Evolutionary conservation across 495 filamentous ascomycete genomes (phyloP).

Genomic region (Cryomyces minteri): DNA sequence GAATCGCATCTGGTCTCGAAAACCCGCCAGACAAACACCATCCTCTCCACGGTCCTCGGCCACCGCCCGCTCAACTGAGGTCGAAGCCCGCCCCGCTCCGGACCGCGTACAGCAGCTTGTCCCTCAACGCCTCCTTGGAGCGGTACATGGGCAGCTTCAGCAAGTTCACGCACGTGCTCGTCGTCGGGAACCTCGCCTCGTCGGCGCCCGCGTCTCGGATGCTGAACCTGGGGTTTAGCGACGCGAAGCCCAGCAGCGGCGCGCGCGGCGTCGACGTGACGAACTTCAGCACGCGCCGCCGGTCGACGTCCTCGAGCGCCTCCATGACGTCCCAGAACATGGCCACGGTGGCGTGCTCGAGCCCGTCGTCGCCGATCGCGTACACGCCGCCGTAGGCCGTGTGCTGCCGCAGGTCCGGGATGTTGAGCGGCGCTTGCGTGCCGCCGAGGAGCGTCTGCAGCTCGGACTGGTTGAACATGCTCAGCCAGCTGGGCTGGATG

Average conservation of each 20-base stretch:
- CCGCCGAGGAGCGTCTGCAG: conserved; percentile 85
- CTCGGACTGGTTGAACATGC: conserved; percentile 96
- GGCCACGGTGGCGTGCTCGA: conserved; percentile 66
- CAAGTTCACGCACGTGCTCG: conserved; percentile 93
- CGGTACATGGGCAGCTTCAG: conserved; percentile 80
- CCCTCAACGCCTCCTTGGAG: conserved; percentile 39
- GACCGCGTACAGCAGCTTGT: conserved; percentile 79
- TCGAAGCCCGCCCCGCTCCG: conserved; percentile 91
- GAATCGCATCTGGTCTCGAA: too few relatives aligned
- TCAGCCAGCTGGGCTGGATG: conserved; percentile 81
- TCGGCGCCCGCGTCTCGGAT: conserved; percentile 78
- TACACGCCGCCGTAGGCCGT: conserved; percentile 84
- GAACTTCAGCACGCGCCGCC: conserved; percentile 80
- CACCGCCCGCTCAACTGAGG: conserved; percentile 37
- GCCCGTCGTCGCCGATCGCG: conserved; percentile 63
- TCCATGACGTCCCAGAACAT: conserved; percentile 90
- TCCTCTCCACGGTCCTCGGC: too few relatives aligned
- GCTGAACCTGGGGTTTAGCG: conserved; percentile 71
- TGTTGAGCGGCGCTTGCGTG: conserved; percentile 64
- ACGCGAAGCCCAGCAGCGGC: conserved; percentile 78
- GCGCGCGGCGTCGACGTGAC: conserved; percentile 87
- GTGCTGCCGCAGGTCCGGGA: conserved; percentile 72
- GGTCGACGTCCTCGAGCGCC: conserved; percentile 48
- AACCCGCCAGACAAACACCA: too few relatives aligned
- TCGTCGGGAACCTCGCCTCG: conserved; percentile 66